These are phyloP conservation scores for Xylariaceae sp. DNA, from an alignment of 2,329 filamentous ascomycete species.

Conservation along the genomic window DNA sequence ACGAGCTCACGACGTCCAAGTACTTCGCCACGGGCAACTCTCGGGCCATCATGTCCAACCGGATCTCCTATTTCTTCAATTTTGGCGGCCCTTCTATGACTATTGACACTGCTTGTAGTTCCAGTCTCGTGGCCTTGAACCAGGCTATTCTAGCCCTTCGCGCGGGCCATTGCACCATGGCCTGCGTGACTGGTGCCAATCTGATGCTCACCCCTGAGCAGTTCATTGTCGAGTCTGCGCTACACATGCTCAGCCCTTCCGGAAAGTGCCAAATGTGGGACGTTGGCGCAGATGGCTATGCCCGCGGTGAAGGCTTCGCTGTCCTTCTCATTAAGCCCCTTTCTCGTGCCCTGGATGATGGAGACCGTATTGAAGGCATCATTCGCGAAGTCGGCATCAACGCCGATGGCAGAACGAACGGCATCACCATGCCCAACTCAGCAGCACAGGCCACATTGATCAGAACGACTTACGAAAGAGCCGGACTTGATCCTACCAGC, in stretches of 20 bases:
- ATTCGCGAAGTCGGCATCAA: slow-evolving; percentile 46
- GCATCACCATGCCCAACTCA: slow-evolving; percentile 50
- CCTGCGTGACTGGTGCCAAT: slow-evolving; percentile 41
- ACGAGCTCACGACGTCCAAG: slow-evolving; percentile 27
- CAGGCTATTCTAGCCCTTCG: slow-evolving; percentile 38
- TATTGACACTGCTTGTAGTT: slow-evolving; percentile 40
- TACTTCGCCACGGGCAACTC: slow-evolving; percentile 35
- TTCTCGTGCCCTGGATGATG: slow-evolving; percentile 46
- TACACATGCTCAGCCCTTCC: slow-evolving; percentile 42
- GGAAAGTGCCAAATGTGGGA: slow-evolving; percentile 47
- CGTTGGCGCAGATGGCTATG: slow-evolving; percentile 49
- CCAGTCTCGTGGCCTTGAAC: slow-evolving; percentile 35
- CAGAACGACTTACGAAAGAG: slow-evolving; percentile 38
- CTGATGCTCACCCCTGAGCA: slow-evolving; percentile 41
- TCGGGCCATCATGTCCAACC: slow-evolving; percentile 35
- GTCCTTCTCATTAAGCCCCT: slow-evolving; percentile 48
- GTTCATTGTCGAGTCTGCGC: slow-evolving; percentile 39
- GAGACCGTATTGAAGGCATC: slow-evolving; percentile 41
- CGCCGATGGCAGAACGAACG: slow-evolving; percentile 46
- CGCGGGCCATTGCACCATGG: slow-evolving; percentile 36
- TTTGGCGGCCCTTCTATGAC: slow-evolving; percentile 37
- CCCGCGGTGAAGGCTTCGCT: slow-evolving; percentile 51
- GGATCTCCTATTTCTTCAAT: slow-evolving; percentile 39
- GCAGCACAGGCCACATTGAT: slow-evolving; percentile 43
- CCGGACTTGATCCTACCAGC: slow-evolving; percentile 36